These are phyloP conservation scores for Curvularia sp. DNA, from an alignment of 2,329 filamentous ascomycete species.

Conservation along the genomic window DNA sequence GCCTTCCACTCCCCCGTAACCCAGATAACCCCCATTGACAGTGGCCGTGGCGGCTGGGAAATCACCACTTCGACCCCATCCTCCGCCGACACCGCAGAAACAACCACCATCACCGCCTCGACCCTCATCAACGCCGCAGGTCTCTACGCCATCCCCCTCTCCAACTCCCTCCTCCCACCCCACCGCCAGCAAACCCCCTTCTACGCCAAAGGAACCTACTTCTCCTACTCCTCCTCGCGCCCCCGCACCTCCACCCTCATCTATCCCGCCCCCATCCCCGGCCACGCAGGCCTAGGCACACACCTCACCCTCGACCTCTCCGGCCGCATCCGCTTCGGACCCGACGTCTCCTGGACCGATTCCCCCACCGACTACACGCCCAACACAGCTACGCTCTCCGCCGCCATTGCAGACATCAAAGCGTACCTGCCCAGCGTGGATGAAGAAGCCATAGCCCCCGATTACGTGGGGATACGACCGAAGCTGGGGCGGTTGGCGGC, in stretches of 20 bases:
- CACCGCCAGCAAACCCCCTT: conserved; percentile 66
- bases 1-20: conserved; percentile 74
- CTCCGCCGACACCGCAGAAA: conserved; percentile 38
- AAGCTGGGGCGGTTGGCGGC: conserved; percentile 74
- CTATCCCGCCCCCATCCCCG: conserved; percentile 85
- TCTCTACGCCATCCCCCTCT: conserved; percentile 74
- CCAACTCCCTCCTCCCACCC: conserved; percentile 78
- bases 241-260: conserved; percentile 77
- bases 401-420: conserved; percentile 76
- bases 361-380: conserved; percentile 72
- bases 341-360: conserved; percentile 93
- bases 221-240: conserved; percentile 73
- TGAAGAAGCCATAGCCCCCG: conserved; percentile 68
- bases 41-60: conserved; percentile 70
- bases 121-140: conserved; percentile 87
- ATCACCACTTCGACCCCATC: conserved; percentile 58
- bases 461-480: conserved; percentile 91
- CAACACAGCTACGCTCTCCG: conserved; percentile 66
- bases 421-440: conserved; percentile 80
- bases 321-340: conserved; percentile 87
- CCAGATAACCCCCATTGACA: conserved; percentile 61
- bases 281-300: conserved; percentile 84
- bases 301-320: conserved; percentile 90
- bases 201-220: conserved; percentile 96
- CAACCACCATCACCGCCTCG: conserved; percentile 71